Evolutionary conservation across 2,329 filamentous ascomycete genomes (phyloP).

Genomic region (Phaeosphaeriaceae sp.): DNA sequence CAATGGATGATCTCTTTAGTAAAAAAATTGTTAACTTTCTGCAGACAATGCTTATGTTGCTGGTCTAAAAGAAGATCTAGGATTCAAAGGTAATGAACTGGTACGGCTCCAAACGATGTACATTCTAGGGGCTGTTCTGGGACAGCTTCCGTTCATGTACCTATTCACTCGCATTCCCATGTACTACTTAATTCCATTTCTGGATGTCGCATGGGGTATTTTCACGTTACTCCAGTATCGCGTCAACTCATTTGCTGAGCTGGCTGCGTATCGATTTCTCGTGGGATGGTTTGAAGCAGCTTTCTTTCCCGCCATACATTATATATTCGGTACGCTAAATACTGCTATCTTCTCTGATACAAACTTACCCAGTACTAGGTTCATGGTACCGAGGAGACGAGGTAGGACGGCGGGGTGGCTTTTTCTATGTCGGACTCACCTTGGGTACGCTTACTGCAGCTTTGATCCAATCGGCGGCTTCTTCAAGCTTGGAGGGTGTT

Average conservation of each 20-base stretch:
- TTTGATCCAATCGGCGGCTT: slow-evolving; percentile 50
- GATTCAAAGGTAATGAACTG: slow-evolving; percentile 60
- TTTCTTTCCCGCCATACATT: slow-evolving; percentile 47
- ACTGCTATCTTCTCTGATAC: background rate
- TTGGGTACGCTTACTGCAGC: slow-evolving; percentile 61
- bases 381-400: slow-evolving; percentile 58
- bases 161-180: slow-evolving; percentile 55
- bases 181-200: slow-evolving; percentile 58
- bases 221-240: slow-evolving; percentile 64
- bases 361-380: slow-evolving; percentile 29
- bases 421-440: slow-evolving; percentile 60
- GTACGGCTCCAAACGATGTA: slow-evolving; percentile 64
- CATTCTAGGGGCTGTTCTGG: slow-evolving; percentile 57
- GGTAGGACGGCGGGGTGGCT: slow-evolving; percentile 56
- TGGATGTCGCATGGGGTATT: slow-evolving; percentile 62
- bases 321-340: slow-evolving; percentile 28
- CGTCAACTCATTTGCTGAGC: slow-evolving; percentile 56
- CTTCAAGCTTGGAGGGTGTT: slow-evolving; percentile 63
- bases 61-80: slow-evolving; percentile 60
- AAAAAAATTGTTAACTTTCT: background rate
- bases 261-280: slow-evolving; percentile 61
- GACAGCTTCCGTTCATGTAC: slow-evolving; percentile 61
- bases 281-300: slow-evolving; percentile 61
- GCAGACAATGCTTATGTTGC: slow-evolving; percentile 63
- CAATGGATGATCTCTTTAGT: background rate